These are phyloP conservation scores for Xeromyces bisporus DNA, from an alignment of 495 filamentous ascomycete genomes.

Conservation along the genomic window DNA sequence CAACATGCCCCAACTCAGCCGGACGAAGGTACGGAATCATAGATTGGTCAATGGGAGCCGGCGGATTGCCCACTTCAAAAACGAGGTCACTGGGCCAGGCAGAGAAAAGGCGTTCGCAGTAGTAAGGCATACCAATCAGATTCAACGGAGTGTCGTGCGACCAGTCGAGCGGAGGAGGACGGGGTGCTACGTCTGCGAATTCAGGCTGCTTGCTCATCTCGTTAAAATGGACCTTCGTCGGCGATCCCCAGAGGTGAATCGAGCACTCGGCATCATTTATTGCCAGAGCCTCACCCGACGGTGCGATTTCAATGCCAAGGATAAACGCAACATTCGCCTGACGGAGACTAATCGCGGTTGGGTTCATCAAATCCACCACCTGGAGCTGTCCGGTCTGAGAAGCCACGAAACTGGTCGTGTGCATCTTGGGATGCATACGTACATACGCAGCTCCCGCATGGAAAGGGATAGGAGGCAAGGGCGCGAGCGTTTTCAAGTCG, in stretches of 20 bases:
- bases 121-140: constrained; percentile 81
- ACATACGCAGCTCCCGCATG: constrained; percentile 83
- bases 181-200: constrained; percentile 46
- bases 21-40: constrained; percentile 49
- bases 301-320: constrained; percentile 65
- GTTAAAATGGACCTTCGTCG: constrained; percentile 73
- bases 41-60: constrained; percentile 56
- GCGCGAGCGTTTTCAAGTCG: constrained; percentile 70
- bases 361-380: constrained; percentile 88
- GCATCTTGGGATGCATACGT: constrained; percentile 85
- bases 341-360: constrained; percentile 74
- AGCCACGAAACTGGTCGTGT: constrained; percentile 78
- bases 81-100: constrained; percentile 73
- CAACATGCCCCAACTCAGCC: constrained; percentile 54
- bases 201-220: constrained; percentile 68
- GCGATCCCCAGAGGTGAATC: constrained; percentile 84
- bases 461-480: constrained; percentile 80
- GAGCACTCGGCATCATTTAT: constrained; percentile 62
- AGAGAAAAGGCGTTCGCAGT: constrained; percentile 71
- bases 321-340: constrained; percentile 66
- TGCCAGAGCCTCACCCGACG: constrained; percentile 76
- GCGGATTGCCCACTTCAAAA: constrained; percentile 70
- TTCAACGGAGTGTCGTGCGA: constrained; percentile 65
- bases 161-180: constrained; percentile 41
- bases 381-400: constrained; percentile 86